Evolutionary conservation across 192 early-diverging fungal genomes (phyloP), one percentile per base, ranked within the genome.

Genomic region (Backusella morwellensis): DNA sequence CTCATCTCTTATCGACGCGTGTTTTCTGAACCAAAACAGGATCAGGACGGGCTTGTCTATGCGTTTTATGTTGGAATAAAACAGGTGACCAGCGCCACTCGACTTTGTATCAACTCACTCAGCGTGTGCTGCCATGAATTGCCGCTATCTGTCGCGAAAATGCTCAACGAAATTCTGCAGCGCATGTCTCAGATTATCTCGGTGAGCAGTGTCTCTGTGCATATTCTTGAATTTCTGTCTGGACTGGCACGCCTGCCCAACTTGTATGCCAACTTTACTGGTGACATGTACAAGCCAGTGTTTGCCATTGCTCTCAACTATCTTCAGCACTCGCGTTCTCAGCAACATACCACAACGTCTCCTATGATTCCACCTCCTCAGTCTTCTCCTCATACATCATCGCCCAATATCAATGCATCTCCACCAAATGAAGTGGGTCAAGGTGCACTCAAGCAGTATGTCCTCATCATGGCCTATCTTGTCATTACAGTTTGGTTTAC

Each of bases 261-360:
- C 29, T 81, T 99, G 4, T 92, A 92, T 77, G 86, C 90, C 7
- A 96, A 96, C 80, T 92, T 97, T 54, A 92, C 89, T 0, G 90
- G 90, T 23, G 79, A 83, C 19, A 94, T 97, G 72, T 96, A 94
- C 76, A 94, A 93, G 77, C 85, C 90, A 36, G 89, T 99, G 19
- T 98, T 98, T 89, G 93, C 91, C 2, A 95, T 98, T 75, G 95
- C 97, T 0, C 82, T 97, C 35, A 92, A 94, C 68, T 97, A 97
- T 81, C 95, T 99, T 21, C 88, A 91, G 63, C 82, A 91, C 66
- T 84, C 85, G 0, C 84, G 85, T 35, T 80, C 84, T 4, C 75
- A 77, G 6, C 77, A 78, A 54, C 78, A 73, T 70, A 77, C 82
- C 2, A 47, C 72, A 12, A 68, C 73, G 3, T 74, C 73, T 11